Evolutionary conservation across 805 yeast genomes (phyloP).

Genomic region (Wickerhamiella hasegawae): DNA sequence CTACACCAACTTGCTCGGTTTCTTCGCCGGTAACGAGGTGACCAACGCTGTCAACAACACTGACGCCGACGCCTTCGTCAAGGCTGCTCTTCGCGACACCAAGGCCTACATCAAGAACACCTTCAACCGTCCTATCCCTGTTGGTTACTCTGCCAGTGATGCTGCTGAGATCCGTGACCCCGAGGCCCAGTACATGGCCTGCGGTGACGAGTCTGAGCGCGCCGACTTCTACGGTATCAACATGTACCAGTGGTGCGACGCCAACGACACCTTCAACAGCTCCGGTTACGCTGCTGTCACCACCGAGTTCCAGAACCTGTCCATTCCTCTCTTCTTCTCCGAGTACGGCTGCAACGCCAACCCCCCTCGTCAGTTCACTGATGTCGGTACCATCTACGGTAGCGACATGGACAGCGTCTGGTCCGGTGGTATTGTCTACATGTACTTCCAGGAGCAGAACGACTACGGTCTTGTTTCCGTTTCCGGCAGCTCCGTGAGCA

Average conservation of each 20-base stretch:
- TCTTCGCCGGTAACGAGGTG: conserved; percentile 97
- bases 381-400: conserved; percentile 50
- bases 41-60: conserved; percentile 70
- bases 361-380: conserved; percentile 62
- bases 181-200: conserved; percentile 71
- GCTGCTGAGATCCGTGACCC: conserved; percentile 64
- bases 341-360: conserved; percentile 76
- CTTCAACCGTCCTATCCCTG: conserved; percentile 67
- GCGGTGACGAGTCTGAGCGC: conserved; percentile 44
- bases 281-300: conserved; percentile 66
- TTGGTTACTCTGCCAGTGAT: conserved; percentile 88
- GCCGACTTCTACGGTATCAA: conserved; percentile 72
- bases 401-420: conserved; percentile 72
- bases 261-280: conserved; percentile 35
- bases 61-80: conserved; percentile 82
- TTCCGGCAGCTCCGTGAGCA: conserved; percentile 32
- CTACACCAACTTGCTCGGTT: conserved; percentile 75
- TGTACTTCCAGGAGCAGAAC: conserved; percentile 77
- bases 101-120: conserved; percentile 54
- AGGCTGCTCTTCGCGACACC: conserved; percentile 88
- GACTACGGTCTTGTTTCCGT: conserved; percentile 64
- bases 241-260: conserved; percentile 77
- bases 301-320: conserved; percentile 49
- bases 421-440: conserved; percentile 90
- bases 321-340: conserved; percentile 73